Evolutionary conservation across 805 yeast genomes (phyloP), one percentile per base, ranked within the genome.

Genomic region (Suhomyces faveliae): DNA sequence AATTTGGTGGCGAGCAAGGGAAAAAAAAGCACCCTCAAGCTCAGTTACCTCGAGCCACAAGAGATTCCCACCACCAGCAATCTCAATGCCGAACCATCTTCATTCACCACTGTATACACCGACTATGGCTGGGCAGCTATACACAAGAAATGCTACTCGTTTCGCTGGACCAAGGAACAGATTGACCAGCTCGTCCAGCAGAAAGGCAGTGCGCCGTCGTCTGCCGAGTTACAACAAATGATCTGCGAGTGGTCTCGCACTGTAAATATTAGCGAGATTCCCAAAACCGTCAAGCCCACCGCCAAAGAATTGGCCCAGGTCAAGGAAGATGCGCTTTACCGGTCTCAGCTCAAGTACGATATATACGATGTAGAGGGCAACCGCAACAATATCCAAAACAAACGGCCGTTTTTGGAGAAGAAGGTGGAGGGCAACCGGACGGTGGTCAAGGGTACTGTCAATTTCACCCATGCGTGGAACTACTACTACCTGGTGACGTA

Each of bases 401-500:
- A 45, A 33, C n/a, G 27, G 17, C 20, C 42, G 30, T 22, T 24
- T 13, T 15, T 20, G n/a, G 20, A 27, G 29, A 45, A 43, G n/a
- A 20, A 47, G 21, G 50, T 46, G 35, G 42, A 41, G 35, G 43
- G 46, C 11, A 44, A 43, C 22, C 49, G 46, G 41, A 35, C 50
- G 39, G 37, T 55, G 37, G 41, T 51, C 39, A 25, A 35, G 9
- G 54, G 50, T 40, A 29, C 61, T 35, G 48, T 68, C 25, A 61
- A 63, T 11, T 54, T 59, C 48, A 62, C 62, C 20, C 64, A 69
- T 46, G 73, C 73, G 1, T 69, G 73, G 71, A 69, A 70, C 56
- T 69, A 66, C 47, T 69, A 51, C 51, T 48, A 58, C 50, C 49
- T 60, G 24, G 21, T 55, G 23, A 54, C 42, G 29, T 59, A 56